Base-by-base conservation (phyloP, 495 filamentous ascomycete genomes). In the Collariella sp. region DNA sequence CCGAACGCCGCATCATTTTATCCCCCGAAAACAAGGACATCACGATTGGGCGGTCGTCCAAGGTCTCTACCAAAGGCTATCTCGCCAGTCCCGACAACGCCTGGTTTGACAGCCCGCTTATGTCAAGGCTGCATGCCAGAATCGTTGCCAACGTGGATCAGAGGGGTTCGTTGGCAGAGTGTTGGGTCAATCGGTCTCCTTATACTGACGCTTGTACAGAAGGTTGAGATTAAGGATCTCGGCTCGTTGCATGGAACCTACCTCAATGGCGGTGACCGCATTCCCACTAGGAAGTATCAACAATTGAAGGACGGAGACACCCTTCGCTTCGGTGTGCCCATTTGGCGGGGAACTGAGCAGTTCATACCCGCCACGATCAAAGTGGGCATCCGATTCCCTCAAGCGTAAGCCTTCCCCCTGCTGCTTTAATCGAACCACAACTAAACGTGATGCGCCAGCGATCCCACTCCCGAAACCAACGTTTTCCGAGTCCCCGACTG, bases 61-160 rank as follows among this genome's bases (percentile, higher is more conserved):
- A 70, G 43, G 58, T 68, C 3, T 40, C 62, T 0, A 48, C 65
- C 2, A 76, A 75, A 20, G 73, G 72, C 1, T 70, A 70, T 23
- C 33, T 71, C 10, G 62, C 62, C 0, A 46, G 12, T 9, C 5
- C 26, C 2, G 65, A 83, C 50, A 96, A 94, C 70, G 84, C 74
- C 10, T 87, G 81, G 75, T 88, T 90, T 55, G 80, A 90, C 31
- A 89, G 82, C 60, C 80, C 87, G 0, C 87, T 94, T 22, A 85
- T 96, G 77, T 93, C 87, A 24, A 77, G 89, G 26, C 66, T 79
- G 10, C 89, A 96, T 71, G 89, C 88, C 11, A 69, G 77, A 46
- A 60, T 95, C 9, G 54, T 62, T 11, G 69, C 76, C 11, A 63
- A 73, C 38, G 34, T 69, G 3, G 62, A 77, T 1, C 53, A 64